Evolutionary conservation across 2,329 filamentous ascomycete species (phyloP).

Genomic region (Aspergillus tubingensis): DNA sequence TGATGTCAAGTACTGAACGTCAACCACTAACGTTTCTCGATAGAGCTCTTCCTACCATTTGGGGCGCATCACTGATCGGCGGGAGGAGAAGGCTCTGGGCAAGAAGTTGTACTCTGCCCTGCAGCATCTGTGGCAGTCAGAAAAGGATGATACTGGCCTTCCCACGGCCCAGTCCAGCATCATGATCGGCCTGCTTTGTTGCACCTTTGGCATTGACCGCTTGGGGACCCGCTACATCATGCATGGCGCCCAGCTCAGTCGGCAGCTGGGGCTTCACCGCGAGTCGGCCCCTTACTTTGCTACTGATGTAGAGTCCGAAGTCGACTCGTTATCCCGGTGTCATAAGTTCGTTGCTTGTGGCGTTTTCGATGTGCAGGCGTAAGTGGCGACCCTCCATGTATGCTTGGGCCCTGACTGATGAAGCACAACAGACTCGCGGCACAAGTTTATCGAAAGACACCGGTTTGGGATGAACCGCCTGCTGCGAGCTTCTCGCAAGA

Average conservation of each 20-base stretch:
- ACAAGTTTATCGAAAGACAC: conserved; percentile 25
- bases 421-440: conserved; percentile 20
- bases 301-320: conserved; percentile 3
- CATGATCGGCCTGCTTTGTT: conserved; percentile 26
- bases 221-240: conserved; percentile 27
- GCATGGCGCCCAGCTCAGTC: conserved; percentile 20
- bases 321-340: conserved; percentile 10
- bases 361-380: conserved; percentile 28
- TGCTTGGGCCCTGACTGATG: background rate
- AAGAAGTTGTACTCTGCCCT: conserved; percentile 25
- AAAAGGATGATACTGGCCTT: conserved; percentile 15
- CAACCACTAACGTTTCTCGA: conserved; percentile 1
- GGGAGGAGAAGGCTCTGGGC: conserved; percentile 24
- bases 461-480: conserved; percentile 21
- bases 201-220: conserved; percentile 27
- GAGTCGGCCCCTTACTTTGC: conserved; percentile 14
- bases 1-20: background rate
- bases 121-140: conserved; percentile 23
- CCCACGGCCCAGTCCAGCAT: conserved; percentile 26
- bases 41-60: conserved; percentile 28
- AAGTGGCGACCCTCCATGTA: background rate
- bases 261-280: conserved; percentile 14
- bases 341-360: conserved; percentile 27
- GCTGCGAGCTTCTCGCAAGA: conserved; percentile 17
- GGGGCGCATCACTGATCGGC: conserved; percentile 25